These are phyloP conservation scores for Margaritispora aquatica DNA, from an alignment of 495 filamentous ascomycete genomes.

Conservation along the genomic window DNA sequence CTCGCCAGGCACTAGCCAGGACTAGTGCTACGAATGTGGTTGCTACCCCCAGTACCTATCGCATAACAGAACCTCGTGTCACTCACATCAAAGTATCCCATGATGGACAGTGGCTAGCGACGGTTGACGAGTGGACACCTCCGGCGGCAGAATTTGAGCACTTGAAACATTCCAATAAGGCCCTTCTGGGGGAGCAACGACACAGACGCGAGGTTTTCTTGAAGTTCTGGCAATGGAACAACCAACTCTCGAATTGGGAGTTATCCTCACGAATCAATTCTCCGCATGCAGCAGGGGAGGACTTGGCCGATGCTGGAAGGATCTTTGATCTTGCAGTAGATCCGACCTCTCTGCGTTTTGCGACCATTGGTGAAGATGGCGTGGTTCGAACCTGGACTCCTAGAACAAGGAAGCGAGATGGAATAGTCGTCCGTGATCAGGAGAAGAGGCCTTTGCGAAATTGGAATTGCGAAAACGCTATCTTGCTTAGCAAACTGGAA, in stretches of 20 bases:
- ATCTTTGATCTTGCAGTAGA: slow-evolving; percentile 67
- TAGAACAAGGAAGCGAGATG: slow-evolving; percentile 55
- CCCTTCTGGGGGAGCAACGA: slow-evolving; percentile 37
- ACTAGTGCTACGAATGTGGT: slow-evolving; percentile 81
- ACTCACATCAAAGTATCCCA: slow-evolving; percentile 62
- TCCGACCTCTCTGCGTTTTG: slow-evolving; percentile 61
- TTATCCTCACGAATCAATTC: slow-evolving; percentile 75
- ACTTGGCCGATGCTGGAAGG: slow-evolving; percentile 34
- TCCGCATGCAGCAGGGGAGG: slow-evolving; percentile 57
- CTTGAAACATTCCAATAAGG: slow-evolving; percentile 30
- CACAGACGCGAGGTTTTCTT: slow-evolving; percentile 63
- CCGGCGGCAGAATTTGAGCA: slow-evolving; percentile 54
- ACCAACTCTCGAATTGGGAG: slow-evolving; percentile 57
- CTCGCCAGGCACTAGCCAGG: slow-evolving; percentile 79
- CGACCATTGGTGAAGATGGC: slow-evolving; percentile 76
- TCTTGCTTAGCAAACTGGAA: slow-evolving; percentile 45
- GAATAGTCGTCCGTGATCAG: slow-evolving; percentile 48
- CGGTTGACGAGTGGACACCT: slow-evolving; percentile 84
- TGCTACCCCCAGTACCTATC: slow-evolving; percentile 58
- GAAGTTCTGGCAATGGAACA: slow-evolving; percentile 83
- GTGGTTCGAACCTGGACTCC: slow-evolving; percentile 73
- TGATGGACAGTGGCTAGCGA: slow-evolving; percentile 88
- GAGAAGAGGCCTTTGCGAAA: slow-evolving; percentile 48
- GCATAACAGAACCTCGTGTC: slow-evolving; percentile 68
- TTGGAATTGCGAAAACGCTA: slow-evolving; percentile 63